phyloP scores from a whole-genome alignment of 2,329 filamentous ascomycete genomes.

The Orbilia ellipsospora region DNA sequence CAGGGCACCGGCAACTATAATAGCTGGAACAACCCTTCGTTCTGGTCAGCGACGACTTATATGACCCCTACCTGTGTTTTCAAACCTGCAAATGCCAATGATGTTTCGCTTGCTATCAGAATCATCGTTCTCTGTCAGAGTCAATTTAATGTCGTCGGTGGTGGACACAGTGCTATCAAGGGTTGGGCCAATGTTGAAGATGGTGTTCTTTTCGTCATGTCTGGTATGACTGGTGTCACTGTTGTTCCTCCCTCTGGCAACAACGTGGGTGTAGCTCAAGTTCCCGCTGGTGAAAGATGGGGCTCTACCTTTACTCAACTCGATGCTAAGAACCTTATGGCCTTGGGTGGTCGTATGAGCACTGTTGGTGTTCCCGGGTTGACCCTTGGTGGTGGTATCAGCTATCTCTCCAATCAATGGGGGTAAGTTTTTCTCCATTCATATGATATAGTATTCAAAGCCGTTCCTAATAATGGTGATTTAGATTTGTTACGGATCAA shows the following conservation, averaged over 20 bases:
- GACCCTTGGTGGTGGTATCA: constrained; percentile 45
- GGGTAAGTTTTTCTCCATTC: constrained; percentile 26
- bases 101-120: constrained; percentile 38
- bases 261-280: not conserved
- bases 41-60: constrained; percentile 45
- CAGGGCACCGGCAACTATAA: constrained; percentile 24
- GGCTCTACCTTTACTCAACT: constrained; percentile 18
- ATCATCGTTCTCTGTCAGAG: constrained; percentile 10
- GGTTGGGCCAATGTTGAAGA: constrained; percentile 47
- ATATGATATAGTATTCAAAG: not conserved
- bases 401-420: constrained; percentile 41
- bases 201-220: constrained; percentile 36
- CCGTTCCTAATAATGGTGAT: not conserved
- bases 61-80: constrained; percentile 40
- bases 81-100: constrained; percentile 15
- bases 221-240: constrained; percentile 22
- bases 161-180: constrained; percentile 50
- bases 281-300: constrained; percentile 30
- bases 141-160: constrained; percentile 45
- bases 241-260: not conserved
- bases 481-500: constrained; percentile 62
- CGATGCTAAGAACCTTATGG: constrained; percentile 20
- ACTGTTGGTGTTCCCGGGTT: constrained; percentile 44
- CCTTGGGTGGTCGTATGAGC: constrained; percentile 43
- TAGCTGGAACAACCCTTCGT: constrained; percentile 41